These are phyloP conservation scores for Tremella yokohamensis DNA, from an alignment of 768 basidiomycete species.

Conservation along the genomic window DNA sequence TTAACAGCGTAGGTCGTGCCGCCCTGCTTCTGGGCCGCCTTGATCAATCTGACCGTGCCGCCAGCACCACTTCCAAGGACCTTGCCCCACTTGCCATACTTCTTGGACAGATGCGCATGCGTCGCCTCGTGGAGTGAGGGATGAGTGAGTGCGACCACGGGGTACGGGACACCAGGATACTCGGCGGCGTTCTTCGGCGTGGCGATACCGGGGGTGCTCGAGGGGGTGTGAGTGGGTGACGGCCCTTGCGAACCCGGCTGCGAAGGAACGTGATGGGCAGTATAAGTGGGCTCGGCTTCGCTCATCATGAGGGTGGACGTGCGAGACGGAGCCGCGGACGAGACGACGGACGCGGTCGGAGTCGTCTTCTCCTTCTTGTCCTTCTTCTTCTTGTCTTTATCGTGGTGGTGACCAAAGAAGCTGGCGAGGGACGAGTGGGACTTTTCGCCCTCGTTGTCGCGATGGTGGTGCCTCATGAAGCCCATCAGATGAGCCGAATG, in stretches of 20 bases:
- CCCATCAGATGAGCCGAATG: slow-evolving; percentile 44
- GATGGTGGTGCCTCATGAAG: slow-evolving; percentile 50
- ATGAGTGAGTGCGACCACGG: slow-evolving; percentile 47
- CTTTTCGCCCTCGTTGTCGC: slow-evolving; percentile 48
- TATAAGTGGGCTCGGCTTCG: slow-evolving; percentile 15
- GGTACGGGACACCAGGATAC: slow-evolving; percentile 46
- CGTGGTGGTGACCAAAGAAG: slow-evolving; percentile 46
- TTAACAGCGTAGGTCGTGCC: slow-evolving; percentile 90
- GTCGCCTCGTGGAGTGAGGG: slow-evolving; percentile 51
- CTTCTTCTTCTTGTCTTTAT: slow-evolving; percentile 43
- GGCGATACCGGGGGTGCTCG: slow-evolving; percentile 33
- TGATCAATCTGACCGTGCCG: slow-evolving; percentile 96
- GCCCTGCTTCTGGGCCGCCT: slow-evolving; percentile 74
- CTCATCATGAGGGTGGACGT: slow-evolving; percentile 30
- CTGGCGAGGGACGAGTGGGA: slow-evolving; percentile 44
- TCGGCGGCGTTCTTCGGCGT: slow-evolving; percentile 43
- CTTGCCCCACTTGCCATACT: slow-evolving; percentile 98
- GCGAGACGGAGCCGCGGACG: slow-evolving; percentile 33
- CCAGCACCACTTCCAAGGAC: slow-evolving; percentile 94
- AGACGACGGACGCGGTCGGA: slow-evolving; percentile 29
- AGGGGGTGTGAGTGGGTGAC: slow-evolving; percentile 22
- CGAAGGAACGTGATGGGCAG: slow-evolving; percentile 5
- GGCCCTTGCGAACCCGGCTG: slow-evolving; percentile 8
- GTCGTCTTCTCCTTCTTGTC: slow-evolving; percentile 32
- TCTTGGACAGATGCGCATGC: slow-evolving; percentile 77